Percentiles rank a stretch among this genome's conserved stretches.
These are phyloP conservation scores for Groenewaldozyma tartarivorans DNA, from an alignment of 805 yeast species.

Conservation along the genomic window DNA sequence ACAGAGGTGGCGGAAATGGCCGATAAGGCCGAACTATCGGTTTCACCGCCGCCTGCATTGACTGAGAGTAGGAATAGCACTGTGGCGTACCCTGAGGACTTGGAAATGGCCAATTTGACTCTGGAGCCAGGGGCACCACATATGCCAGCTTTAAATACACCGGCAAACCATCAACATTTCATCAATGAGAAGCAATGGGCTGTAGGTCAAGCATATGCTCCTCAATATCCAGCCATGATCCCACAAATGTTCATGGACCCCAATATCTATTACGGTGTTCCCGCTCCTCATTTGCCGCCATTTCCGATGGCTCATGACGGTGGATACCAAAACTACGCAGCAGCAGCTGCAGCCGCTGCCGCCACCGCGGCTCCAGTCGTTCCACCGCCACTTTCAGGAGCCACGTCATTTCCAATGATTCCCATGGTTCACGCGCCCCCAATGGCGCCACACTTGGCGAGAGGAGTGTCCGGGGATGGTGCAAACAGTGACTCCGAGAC, in stretches of 20 bases:
- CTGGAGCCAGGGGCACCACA: too few relatives aligned
- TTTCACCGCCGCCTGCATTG: not conserved
- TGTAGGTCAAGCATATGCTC: not conserved
- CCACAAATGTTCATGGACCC: not conserved
- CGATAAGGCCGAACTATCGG: not conserved
- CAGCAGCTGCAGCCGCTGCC: not conserved
- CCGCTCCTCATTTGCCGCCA: not conserved
- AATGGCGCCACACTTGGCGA: too few relatives aligned
- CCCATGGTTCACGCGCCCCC: too few relatives aligned
- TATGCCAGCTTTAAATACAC: not conserved
- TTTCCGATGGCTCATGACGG: too few relatives aligned
- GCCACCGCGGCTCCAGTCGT: not conserved
- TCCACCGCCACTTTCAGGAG: too few relatives aligned
- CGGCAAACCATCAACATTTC: not conserved
- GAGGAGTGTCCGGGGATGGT: too few relatives aligned
- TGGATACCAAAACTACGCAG: not conserved
- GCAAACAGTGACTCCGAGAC: too few relatives aligned
- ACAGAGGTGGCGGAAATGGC: not conserved
- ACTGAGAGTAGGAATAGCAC: not conserved
- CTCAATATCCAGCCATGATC: not conserved
- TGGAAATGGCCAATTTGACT: too few relatives aligned
- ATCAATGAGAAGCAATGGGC: not conserved
- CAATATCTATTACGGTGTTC: too few relatives aligned
- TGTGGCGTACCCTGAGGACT: too few relatives aligned
- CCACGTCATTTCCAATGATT: too few relatives aligned